Evolutionary conservation across 2,329 filamentous ascomycete species (phyloP).

Genomic region (Fusarium penzigii): DNA sequence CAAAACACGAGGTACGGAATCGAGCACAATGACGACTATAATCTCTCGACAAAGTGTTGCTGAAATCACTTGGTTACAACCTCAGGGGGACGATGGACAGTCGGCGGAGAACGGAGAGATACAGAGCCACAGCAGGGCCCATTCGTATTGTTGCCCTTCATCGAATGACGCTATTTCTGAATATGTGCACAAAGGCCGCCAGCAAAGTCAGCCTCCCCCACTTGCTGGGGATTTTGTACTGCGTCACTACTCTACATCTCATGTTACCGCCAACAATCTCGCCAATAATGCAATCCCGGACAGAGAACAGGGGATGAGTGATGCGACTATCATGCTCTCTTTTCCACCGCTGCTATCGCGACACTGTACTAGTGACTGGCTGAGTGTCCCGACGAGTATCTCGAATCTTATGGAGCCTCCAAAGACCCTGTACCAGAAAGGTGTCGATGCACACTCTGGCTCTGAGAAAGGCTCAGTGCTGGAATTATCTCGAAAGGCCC

Average conservation of each 20-base stretch:
- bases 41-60: slow-evolving; percentile 32
- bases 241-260: slow-evolving; percentile 21
- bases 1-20: slow-evolving; percentile 17
- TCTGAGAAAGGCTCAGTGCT: slow-evolving; percentile 1
- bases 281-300: slow-evolving; percentile 17
- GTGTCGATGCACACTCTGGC: slow-evolving; percentile 34
- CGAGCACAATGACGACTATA: slow-evolving; percentile 29
- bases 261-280: slow-evolving; percentile 19
- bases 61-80: slow-evolving; percentile 33
- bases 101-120: neutral
- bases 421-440: slow-evolving; percentile 29
- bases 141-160: slow-evolving; percentile 24
- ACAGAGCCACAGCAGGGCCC: slow-evolving; percentile 9
- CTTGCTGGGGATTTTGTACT: slow-evolving; percentile 16
- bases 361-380: slow-evolving; percentile 36
- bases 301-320: slow-evolving; percentile 15
- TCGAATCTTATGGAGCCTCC: slow-evolving; percentile 11
- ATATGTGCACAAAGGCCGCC: slow-evolving; percentile 11
- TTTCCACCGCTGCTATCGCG: slow-evolving; percentile 36
- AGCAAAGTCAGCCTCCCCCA: slow-evolving; percentile 10
- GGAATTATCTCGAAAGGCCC: slow-evolving; percentile 9
- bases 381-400: slow-evolving; percentile 23
- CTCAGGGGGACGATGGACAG: slow-evolving; percentile 6
- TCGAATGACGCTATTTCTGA: slow-evolving; percentile 9
- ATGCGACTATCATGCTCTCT: slow-evolving; percentile 33